A percentile compares a stretch with the other conserved stretches of the same genome.
phyloP scores from a whole-genome alignment of 805 yeast genomes.

The Wickerhamiella occidentalis region DNA sequence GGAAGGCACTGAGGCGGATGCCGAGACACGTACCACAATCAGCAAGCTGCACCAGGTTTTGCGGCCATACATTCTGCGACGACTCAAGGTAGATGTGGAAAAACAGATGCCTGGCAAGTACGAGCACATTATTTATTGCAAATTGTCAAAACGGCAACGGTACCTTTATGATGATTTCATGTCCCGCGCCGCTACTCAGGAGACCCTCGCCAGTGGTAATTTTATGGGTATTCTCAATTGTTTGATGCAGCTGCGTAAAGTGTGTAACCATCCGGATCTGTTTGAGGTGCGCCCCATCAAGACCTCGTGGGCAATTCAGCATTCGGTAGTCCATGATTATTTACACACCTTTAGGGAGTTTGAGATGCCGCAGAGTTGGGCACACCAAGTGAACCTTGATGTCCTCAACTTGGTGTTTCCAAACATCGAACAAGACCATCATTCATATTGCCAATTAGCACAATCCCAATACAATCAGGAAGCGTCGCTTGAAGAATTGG shows the following conservation, averaged over 20 bases:
- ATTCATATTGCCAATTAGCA: conserved; percentile 12
- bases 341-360: conserved; percentile 16
- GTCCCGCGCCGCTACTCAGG: conserved; percentile 92
- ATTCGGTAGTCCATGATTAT: conserved; percentile 46
- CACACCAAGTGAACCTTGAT: conserved; percentile 35
- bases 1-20: conserved; percentile 48
- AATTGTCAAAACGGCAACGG: conserved; percentile 84
- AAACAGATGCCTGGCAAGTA: conserved; percentile 98
- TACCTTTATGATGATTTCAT: conserved; percentile 89
- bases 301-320: conserved; percentile 71
- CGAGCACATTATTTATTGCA: conserved; percentile 88
- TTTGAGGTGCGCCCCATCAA: conserved; percentile 92
- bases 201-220: conserved; percentile 87
- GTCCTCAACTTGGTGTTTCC: conserved; percentile 52
- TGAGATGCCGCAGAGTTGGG: not conserved
- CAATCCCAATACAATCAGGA: conserved; percentile 23
- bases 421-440: conserved; percentile 30
- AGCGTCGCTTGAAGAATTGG: conserved; percentile 5
- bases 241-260: conserved; percentile 94
- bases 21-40: conserved; percentile 75
- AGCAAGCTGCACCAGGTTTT: conserved; percentile 82
- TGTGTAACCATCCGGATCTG: conserved; percentile 75
- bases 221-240: conserved; percentile 91
- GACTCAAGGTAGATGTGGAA: conserved; percentile 92
- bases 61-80: conserved; percentile 81